Conservation (phyloP, 106 monocot species). For the Chionographis japonica region DNA sequence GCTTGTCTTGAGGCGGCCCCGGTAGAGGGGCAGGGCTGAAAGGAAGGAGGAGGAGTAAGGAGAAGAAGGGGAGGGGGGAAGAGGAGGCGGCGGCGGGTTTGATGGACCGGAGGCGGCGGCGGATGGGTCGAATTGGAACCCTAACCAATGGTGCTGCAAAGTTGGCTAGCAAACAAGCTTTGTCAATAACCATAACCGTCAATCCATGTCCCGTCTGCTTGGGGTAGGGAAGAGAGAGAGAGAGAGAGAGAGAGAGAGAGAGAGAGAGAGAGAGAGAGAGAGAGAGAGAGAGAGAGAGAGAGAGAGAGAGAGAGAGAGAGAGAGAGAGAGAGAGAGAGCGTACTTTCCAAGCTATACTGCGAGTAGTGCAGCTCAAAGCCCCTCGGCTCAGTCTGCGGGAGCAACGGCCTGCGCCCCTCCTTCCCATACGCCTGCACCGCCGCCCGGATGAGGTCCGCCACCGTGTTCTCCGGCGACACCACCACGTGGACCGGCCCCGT, state of each 20-base stretch:
- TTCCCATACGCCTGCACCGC: slow-evolving; percentile 33
- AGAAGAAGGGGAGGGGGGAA: too few species aligned
- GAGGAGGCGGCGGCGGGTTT: too few species aligned
- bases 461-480: slow-evolving; percentile 36
- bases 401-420: slow-evolving; percentile 44
- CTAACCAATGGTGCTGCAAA: too few species aligned
- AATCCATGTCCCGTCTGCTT: too few species aligned
- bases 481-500: slow-evolving; percentile 38
- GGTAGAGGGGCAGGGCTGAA: too few species aligned
- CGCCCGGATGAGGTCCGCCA: slow-evolving; percentile 36
- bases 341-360: slow-evolving; percentile 50
- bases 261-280: not conserved
- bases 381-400: slow-evolving; percentile 10
- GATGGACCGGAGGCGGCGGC: too few species aligned
- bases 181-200: too few species aligned
- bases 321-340: not conserved
- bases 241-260: not conserved
- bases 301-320: not conserved
- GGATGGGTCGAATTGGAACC: too few species aligned
- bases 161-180: too few species aligned
- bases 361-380: slow-evolving; percentile 52
- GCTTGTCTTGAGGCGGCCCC: too few species aligned
- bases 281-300: too few species aligned
- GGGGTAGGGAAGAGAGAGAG: not conserved
- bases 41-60: too few species aligned